Percentiles rank a stretch among this genome's conserved stretches.
Evolutionary conservation across 2,329 filamentous ascomycete genomes (phyloP).

Genomic region (Diaporthe ilicicola): DNA sequence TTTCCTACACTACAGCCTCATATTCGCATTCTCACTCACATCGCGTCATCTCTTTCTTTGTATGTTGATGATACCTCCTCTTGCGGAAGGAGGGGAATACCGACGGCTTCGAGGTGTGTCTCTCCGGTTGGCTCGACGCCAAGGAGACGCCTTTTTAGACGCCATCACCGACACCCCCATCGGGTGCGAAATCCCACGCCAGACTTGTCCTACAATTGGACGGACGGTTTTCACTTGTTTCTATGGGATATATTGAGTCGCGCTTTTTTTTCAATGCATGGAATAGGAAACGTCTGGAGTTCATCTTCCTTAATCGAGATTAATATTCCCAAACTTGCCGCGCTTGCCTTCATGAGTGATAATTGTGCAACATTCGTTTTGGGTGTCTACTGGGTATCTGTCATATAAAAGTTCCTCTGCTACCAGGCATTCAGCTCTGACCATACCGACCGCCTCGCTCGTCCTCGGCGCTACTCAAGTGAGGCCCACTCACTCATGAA

Average conservation of each 20-base stretch:
- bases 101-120: conserved; percentile 7
- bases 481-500: conserved; percentile 7
- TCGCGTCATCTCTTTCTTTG: conserved; percentile 28
- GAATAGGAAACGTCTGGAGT: conserved; percentile 22
- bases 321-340: neutral
- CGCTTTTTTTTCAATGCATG: conserved; percentile 14
- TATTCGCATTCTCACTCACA: conserved; percentile 22
- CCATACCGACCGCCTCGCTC: neutral
- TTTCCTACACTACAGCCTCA: conserved; percentile 14
- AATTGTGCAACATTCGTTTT: neutral
- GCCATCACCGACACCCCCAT: conserved; percentile 1
- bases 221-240: conserved; percentile 18
- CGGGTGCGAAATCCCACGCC: conserved; percentile 24
- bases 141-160: conserved; percentile 11
- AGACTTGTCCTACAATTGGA: conserved; percentile 12
- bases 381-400: conserved; percentile 11
- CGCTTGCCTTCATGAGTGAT: neutral
- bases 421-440: neutral
- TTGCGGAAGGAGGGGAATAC: conserved; percentile 12
- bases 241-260: conserved; percentile 20
- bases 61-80: conserved; percentile 32
- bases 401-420: neutral
- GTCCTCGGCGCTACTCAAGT: neutral
- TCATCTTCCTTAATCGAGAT: conserved; percentile 21
- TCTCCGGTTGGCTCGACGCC: conserved; percentile 22